Percentiles rank a stretch among this genome's conserved stretches.
Conservation (phyloP, 2,329 filamentous ascomycete species). For the Colletotrichum endophyticum region DNA sequence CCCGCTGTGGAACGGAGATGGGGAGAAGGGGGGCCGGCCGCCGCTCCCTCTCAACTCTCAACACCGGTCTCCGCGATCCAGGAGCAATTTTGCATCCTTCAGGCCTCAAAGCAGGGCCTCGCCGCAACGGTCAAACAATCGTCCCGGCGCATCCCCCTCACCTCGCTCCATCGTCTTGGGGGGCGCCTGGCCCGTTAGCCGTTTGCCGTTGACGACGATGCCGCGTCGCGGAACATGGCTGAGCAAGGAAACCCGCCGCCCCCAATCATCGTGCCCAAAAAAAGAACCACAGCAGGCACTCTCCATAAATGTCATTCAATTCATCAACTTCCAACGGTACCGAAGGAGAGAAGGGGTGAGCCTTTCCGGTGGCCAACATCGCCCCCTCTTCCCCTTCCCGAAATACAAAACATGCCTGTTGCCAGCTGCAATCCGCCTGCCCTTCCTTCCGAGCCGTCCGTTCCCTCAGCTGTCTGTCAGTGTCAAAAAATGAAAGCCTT, state of each 20-base stretch:
- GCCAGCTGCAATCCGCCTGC: background rate
- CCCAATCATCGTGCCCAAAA: background rate
- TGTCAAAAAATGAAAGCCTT: background rate
- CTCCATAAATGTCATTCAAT: background rate
- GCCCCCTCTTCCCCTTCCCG: background rate
- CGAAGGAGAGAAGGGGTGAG: background rate
- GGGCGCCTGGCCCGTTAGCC: background rate
- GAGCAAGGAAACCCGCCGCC: background rate
- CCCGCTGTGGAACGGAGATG: constrained; percentile 10
- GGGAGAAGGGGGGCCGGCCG: background rate
- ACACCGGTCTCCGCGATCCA: background rate
- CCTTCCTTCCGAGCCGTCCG: background rate
- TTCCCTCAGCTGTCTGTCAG: background rate
- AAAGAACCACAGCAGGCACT: background rate
- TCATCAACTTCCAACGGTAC: constrained; percentile 10
- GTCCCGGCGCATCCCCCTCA: background rate
- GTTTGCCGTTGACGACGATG: background rate
- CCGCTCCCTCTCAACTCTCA: background rate
- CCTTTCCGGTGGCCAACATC: background rate
- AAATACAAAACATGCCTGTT: background rate
- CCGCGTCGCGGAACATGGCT: background rate
- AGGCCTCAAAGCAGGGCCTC: background rate
- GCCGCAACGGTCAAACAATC: background rate
- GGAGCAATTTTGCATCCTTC: background rate
- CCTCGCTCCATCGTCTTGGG: background rate